Evolutionary conservation across 257 asterid genomes (phyloP), one percentile per base, ranked within the genome.

Genomic region (Scutellaria minor): DNA sequence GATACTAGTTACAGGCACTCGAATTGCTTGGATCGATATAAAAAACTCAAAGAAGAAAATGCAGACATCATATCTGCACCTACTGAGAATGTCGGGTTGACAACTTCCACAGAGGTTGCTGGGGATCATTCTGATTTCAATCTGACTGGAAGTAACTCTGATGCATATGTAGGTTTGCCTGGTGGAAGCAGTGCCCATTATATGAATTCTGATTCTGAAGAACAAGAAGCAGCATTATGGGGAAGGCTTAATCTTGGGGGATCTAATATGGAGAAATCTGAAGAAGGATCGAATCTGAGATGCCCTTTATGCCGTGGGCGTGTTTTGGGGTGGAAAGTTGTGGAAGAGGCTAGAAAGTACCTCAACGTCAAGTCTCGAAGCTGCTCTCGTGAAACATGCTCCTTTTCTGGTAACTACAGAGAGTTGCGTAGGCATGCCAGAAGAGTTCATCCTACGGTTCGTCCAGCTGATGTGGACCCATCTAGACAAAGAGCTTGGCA

Each of bases 1-100:
- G 97, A 91, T 78, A 94, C 99, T 62, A 93, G 98, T 73, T 93
- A 89, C 73, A 81, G 97, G 67, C 97, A 89, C 73, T 93, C 97
- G 31, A 91, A 93, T 65, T 93, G 98, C 80, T 82, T 93, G 79
- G 98, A 93, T 42, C 96, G 96, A 7, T 91, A 77, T 79, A 93
- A 82, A 84, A 90, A 83, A 78, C 92, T 91, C 62, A 81, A 77
- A 71, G 88, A 80, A 66, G 90, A 91, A 70, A 85, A 73, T 55
- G 37, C 76, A 35, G 85, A 82, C 73, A 41, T 27, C 66, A 60
- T 75, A 68, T 18, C 79, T 40, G 74, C 81, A 41, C 37, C 76
- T 72, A 54, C 56, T 51, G 56, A 14, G 56, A 51, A 13, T 51
- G 56, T 51, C 1, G 9, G 14, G 22, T 14, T 5, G 8, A 51